Percentiles rank a stretch among this genome's conserved stretches.
These are phyloP conservation scores for Calonectria ilicicola DNA, from an alignment of 2,329 filamentous ascomycete genomes.

Conservation along the genomic window DNA sequence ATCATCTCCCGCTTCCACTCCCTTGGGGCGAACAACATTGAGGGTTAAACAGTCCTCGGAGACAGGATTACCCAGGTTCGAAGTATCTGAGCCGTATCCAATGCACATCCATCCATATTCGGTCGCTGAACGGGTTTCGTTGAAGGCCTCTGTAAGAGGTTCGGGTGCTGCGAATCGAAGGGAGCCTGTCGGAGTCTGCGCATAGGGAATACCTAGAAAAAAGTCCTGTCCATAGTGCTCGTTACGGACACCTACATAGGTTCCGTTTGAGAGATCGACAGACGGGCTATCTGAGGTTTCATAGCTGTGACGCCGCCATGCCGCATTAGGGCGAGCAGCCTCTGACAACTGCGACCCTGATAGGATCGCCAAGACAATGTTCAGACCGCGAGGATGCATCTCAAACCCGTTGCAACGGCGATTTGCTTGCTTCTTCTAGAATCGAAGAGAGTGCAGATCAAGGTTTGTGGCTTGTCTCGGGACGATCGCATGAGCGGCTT, in stretches of 20 bases:
- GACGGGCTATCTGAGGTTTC: background rate
- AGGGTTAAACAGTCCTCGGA: conserved; percentile 42
- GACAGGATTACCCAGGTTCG: conserved; percentile 32
- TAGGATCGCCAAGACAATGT: conserved; percentile 28
- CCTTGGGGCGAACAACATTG: conserved; percentile 40
- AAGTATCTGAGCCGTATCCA: conserved; percentile 58
- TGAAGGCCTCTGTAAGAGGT: conserved; percentile 59
- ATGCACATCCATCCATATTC: conserved; percentile 61
- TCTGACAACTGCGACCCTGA: conserved; percentile 23
- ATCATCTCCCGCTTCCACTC: conserved; percentile 46
- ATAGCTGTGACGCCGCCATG: background rate
- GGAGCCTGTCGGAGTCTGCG: conserved; percentile 62
- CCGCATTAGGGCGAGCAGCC: background rate
- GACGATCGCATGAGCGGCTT: conserved; percentile 17
- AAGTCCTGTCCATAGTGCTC: conserved; percentile 55
- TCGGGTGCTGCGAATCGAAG: conserved; percentile 65
- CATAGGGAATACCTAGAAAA: conserved; percentile 69
- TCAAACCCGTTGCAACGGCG: background rate
- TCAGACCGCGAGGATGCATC: conserved; percentile 32
- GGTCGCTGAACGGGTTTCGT: conserved; percentile 55
- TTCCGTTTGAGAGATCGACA: conserved; percentile 53
- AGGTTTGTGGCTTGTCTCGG: conserved; percentile 7
- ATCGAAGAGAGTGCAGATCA: conserved; percentile 12
- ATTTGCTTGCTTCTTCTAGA: conserved; percentile 10
- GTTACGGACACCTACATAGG: conserved; percentile 57